Evolutionary conservation across 129 eudicot genomes (phyloP), one percentile per base, ranked within the genome.

Genomic region (Artemisia annua): DNA sequence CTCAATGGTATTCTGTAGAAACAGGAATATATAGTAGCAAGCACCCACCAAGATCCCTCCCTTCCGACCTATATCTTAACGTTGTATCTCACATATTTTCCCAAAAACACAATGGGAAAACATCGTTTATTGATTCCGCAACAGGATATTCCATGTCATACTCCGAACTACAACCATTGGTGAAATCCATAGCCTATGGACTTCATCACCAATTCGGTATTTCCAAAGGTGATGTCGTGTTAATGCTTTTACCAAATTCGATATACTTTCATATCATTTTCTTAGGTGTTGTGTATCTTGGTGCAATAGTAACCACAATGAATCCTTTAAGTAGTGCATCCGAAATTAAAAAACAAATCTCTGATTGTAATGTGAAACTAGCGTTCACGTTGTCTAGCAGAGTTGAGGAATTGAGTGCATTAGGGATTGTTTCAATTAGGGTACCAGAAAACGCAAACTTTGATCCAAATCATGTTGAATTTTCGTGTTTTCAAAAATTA

Each of bases 291-390:
- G 14, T 88, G 62, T 67, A 71, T 60, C 54, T 86, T 53, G 97
- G 97, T 70, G 97, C 83, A 3, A n/a, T 83, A 24, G 91, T 78
- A 0, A 83, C 93, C 39, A 76, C 97, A 35, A 83, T 85, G 92
- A 91, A 91, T 63, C 96, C 96, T 35, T 67, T 86, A 16, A 81
- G 86, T 48, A 88, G 39, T 70, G 16, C 79, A 66, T 56, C 67
- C 3, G 97, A 91, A 83, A 74, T 86, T 3, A 83, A 83, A 48
- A 84, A 79, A 43, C 96, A 86, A 80, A 80, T 75, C 17, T 63
- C 17, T 26, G 87, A 74, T 59, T 62, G 81, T 39, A 71, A 85
- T 67, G 80, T 71, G 53, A 65, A 43, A 39, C 69, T 88, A 39
- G 86, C 78, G 0, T 86, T 92, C 72, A 66, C 85, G 30, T 19